Evolutionary conservation across 2,329 filamentous ascomycete genomes (phyloP), one percentile per base, ranked within the genome.

Genomic region (Penicillium brevicompactum): DNA sequence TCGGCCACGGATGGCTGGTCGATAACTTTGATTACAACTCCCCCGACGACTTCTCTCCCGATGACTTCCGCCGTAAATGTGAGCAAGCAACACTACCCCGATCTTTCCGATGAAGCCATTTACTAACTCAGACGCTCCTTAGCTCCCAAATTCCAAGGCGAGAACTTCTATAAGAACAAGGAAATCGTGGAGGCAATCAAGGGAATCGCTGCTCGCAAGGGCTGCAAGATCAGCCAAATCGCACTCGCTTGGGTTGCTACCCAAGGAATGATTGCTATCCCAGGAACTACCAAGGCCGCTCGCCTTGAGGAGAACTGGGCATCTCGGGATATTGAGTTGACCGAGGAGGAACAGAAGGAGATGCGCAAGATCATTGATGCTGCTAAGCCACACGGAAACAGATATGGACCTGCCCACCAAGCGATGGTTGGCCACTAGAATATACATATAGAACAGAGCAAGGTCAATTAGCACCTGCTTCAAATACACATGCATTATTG

Each of bases 1-100:
- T 80, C 0, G 78, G 78, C 1, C 76, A 80, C 34, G 78, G 78
- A 13, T 79, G 77, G 75, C 72, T 80, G 0, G 77, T 79, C 0
- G 77, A 80, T 48, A 62, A 77, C 56, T 79, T 79, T 47, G 52
- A 66, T 3, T 77, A 68, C 61, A 71, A 77, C 48, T 67, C 69
- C 0, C 78, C 78, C 0, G 78, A 79, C 7, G 80, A 83, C 56
- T 80, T 83, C 61, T 65, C 71, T 0, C 63, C 68, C 0, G 59
- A 70, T 54, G 77, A 80, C 56, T 78, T 77, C 62, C 72, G 77
- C 13, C 70, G 76, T 5, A 68, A 34, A 1, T 57, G 74, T 76
- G 51, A 58, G 71, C 68, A 27, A 58, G 71, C 16, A 16, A 24
- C 32, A 22, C 1, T 5, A 10, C 10, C 7, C 10, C 18, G 5